These are phyloP conservation scores for Silene vulgaris DNA, from an alignment of 179 eudicot species.

Conservation along the genomic window DNA sequence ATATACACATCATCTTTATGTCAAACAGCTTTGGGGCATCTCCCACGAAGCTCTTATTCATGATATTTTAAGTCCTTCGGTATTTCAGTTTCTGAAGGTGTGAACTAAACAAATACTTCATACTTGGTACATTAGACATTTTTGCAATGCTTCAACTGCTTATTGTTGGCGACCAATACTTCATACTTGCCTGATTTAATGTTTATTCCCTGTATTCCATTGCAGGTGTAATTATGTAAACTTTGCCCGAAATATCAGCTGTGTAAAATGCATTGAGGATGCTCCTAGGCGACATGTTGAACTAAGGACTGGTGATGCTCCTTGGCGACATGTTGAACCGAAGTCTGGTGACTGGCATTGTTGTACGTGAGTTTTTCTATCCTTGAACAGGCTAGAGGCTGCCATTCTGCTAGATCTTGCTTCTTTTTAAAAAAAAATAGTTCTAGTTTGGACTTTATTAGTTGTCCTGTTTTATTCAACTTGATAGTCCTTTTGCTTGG, in stretches of 20 bases:
- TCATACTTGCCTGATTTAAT: background rate
- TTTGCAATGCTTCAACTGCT: too few species aligned
- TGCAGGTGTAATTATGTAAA: slow-evolving; percentile 81
- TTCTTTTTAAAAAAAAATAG: background rate
- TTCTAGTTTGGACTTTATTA: background rate
- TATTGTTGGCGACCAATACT: too few species aligned
- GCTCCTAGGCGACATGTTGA: slow-evolving; percentile 41
- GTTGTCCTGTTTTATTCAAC: background rate
- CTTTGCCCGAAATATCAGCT: slow-evolving; percentile 54
- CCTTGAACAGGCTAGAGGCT: slow-evolving; percentile 14
- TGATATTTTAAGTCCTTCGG: too few species aligned
- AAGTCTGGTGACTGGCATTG: slow-evolving; percentile 85
- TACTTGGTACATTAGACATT: too few species aligned
- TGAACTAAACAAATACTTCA: too few species aligned
- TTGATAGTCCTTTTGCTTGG: background rate
- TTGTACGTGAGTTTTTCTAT: slow-evolving; percentile 49
- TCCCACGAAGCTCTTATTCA: too few species aligned
- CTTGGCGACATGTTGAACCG: slow-evolving; percentile 31
- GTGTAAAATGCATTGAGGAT: slow-evolving; percentile 54
- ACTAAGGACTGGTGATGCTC: slow-evolving; percentile 57
- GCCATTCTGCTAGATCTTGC: background rate
- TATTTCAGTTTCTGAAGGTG: too few species aligned
- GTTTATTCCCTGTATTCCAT: slow-evolving; percentile 10
- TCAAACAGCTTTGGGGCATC: too few species aligned
- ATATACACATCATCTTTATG: too few species aligned